Percentiles rank a stretch among this genome's conserved stretches.
These are phyloP conservation scores for Dictyostelium intermedium DNA, from an alignment of 78 protist genomes.

Conservation along the genomic window DNA sequence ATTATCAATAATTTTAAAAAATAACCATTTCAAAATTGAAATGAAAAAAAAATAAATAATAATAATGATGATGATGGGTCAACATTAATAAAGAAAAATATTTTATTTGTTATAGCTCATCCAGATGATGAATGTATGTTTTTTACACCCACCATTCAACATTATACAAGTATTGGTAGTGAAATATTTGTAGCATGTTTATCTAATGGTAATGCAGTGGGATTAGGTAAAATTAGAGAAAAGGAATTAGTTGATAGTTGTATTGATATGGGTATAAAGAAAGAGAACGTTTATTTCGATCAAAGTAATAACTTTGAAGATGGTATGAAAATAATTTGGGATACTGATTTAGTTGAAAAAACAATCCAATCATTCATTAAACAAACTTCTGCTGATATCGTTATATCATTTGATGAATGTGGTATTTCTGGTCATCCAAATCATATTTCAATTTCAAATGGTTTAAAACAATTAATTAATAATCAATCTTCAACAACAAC, in stretches of 20 bases:
- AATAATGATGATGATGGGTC: background rate
- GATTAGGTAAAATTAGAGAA: slow-evolving; percentile 77
- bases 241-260: slow-evolving; percentile 76
- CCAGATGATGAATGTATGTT: slow-evolving; percentile 97
- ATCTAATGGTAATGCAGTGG: slow-evolving; percentile 63
- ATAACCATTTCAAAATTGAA: background rate
- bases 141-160: slow-evolving; percentile 82
- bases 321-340: slow-evolving; percentile 36
- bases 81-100: background rate
- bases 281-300: slow-evolving; percentile 19
- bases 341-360: background rate
- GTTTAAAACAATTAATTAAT: background rate
- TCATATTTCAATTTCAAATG: slow-evolving; percentile 53
- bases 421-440: slow-evolving; percentile 92
- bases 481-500: background rate
- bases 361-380: background rate
- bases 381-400: background rate
- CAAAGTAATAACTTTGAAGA: slow-evolving; percentile 32
- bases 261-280: background rate
- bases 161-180: background rate
- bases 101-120: slow-evolving; percentile 88
- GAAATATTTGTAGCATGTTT: slow-evolving; percentile 74
- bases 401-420: slow-evolving; percentile 87
- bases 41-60: background rate
- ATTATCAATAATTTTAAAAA: background rate